These are phyloP conservation scores for Salvia miltiorrhiza DNA, from an alignment of 257 asterid genomes.

Conservation along the genomic window DNA sequence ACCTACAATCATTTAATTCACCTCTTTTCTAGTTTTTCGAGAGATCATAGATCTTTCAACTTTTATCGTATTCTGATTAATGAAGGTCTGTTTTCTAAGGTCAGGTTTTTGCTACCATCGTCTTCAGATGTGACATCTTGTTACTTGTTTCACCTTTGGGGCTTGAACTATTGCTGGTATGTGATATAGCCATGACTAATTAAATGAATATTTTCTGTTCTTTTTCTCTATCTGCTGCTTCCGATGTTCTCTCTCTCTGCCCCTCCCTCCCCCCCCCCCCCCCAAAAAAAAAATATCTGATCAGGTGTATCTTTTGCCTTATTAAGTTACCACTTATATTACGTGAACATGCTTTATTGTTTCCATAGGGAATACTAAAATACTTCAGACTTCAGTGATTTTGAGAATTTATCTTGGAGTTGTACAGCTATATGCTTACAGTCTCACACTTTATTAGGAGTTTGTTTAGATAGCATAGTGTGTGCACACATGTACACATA, in stretches of 20 bases:
- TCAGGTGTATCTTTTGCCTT: background rate
- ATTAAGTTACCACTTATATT: background rate
- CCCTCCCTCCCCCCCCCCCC: background rate
- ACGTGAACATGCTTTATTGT: background rate
- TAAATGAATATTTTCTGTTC: conserved; percentile 9
- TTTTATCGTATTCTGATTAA: conserved; percentile 22
- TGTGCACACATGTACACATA: background rate
- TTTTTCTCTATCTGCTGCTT: background rate
- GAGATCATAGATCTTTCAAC: background rate
- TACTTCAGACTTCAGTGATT: background rate
- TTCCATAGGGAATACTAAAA: background rate
- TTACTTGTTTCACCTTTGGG: conserved; percentile 79
- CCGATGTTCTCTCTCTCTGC: background rate
- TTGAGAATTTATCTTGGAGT: background rate
- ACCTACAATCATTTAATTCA: background rate
- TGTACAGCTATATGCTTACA: background rate
- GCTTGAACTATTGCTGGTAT: conserved; percentile 82
- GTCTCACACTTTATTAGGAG: background rate
- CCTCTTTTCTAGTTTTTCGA: background rate
- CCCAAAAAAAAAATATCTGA: no score
- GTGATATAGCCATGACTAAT: conserved; percentile 18
- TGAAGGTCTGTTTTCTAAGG: conserved; percentile 30
- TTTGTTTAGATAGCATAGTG: background rate
- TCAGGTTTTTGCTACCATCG: conserved; percentile 77
- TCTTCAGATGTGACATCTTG: conserved; percentile 92